These are phyloP conservation scores for Mycosphaerella sp. DNA, from an alignment of 2,329 filamentous ascomycete genomes.

Conservation along the genomic window DNA sequence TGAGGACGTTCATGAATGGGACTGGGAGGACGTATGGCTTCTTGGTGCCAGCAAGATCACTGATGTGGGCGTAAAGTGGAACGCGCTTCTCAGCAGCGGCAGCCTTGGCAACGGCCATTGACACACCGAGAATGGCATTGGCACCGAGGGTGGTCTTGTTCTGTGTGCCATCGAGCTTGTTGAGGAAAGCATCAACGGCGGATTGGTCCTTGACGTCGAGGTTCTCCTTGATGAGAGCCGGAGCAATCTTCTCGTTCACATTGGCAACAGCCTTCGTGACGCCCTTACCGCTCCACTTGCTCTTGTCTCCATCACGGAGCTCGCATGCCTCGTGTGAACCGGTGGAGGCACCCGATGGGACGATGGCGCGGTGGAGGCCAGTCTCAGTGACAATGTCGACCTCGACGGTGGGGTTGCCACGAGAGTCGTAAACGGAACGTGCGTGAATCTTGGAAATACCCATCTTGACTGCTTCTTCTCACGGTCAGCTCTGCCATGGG, in stretches of 20 bases:
- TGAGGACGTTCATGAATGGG: constrained; percentile 54
- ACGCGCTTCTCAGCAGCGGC: constrained; percentile 51
- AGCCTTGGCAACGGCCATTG: constrained; percentile 54
- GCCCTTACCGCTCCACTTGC: constrained; percentile 50
- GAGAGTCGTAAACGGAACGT: constrained; percentile 93
- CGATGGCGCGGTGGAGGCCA: constrained; percentile 93
- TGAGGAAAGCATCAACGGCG: constrained; percentile 49
- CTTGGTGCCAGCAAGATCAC: constrained; percentile 47
- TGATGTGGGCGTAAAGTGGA: constrained; percentile 54
- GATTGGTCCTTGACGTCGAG: constrained; percentile 51
- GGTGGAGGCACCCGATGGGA: constrained; percentile 93
- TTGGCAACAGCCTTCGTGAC: constrained; percentile 51
- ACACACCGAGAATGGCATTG: constrained; percentile 56
- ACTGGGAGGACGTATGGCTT: constrained; percentile 52
- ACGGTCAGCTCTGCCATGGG: background rate
- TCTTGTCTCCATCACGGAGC: constrained; percentile 49
- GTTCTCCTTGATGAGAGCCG: constrained; percentile 48
- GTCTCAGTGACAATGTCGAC: constrained; percentile 95
- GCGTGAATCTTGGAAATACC: constrained; percentile 54
- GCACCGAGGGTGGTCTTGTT: constrained; percentile 56
- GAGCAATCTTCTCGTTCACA: constrained; percentile 50
- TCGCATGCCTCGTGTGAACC: constrained; percentile 52
- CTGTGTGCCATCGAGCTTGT: constrained; percentile 50
- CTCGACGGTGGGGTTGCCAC: constrained; percentile 96
- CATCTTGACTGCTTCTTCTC: constrained; percentile 56